Evolutionary conservation across 1,284 basidiomycete species (phyloP).

Genomic region (Malassezia arunalokei): DNA sequence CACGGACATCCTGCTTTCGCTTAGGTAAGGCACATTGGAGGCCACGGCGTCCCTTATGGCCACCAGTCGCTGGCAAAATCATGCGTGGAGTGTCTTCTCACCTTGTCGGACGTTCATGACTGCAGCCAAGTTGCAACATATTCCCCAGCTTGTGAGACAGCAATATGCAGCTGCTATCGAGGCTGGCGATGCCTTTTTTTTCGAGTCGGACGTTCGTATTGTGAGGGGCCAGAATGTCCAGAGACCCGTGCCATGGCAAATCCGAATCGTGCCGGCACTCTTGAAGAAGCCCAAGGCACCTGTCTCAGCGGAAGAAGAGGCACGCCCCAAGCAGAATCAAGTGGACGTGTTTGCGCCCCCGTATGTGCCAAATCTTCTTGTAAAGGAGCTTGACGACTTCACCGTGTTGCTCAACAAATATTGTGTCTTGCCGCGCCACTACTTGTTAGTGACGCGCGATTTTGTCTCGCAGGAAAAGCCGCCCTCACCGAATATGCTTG

Average conservation of each 20-base stretch:
- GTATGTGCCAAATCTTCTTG: conserved; percentile 39
- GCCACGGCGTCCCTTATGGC: neutral
- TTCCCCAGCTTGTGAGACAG: conserved; percentile 20
- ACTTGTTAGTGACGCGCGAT: conserved; percentile 34
- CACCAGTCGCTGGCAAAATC: neutral
- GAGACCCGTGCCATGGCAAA: conserved; percentile 21
- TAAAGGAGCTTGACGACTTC: conserved; percentile 26
- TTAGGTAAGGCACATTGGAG: neutral
- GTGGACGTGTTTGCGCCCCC: conserved; percentile 42
- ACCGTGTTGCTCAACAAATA: conserved; percentile 42
- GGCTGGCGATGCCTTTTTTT: conserved; percentile 35
- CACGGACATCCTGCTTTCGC: neutral
- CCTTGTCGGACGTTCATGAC: neutral
- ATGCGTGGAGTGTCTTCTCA: neutral
- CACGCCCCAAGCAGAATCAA: conserved; percentile 24
- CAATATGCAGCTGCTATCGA: conserved; percentile 25
- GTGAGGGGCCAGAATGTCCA: neutral
- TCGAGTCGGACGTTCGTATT: conserved; percentile 23
- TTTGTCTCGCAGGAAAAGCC: conserved; percentile 37
- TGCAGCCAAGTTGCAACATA: neutral
- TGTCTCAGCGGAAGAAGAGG: neutral
- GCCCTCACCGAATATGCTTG: conserved; percentile 28
- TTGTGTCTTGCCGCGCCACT: conserved; percentile 40
- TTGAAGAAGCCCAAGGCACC: conserved; percentile 28
- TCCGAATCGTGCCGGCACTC: conserved; percentile 36